Percentiles rank a stretch among this genome's conserved stretches.
These are phyloP conservation scores for Cystobasidium tubakii DNA, from an alignment of 768 basidiomycete species.

Conservation along the genomic window DNA sequence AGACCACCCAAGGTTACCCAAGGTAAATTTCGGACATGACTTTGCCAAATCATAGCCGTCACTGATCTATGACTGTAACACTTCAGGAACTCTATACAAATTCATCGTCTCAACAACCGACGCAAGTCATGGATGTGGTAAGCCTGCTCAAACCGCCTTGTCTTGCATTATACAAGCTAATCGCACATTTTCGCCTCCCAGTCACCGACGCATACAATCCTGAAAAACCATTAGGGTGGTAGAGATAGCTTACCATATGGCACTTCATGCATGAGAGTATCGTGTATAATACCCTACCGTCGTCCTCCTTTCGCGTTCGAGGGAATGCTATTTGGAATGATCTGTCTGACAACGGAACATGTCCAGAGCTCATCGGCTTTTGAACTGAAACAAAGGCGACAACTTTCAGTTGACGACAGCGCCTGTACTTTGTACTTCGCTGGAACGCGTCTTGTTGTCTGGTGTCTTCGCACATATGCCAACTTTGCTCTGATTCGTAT, in stretches of 20 bases:
- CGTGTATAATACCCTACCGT: not conserved
- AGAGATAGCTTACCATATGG: not conserved
- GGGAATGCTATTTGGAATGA: no score
- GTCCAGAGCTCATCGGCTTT: no score
- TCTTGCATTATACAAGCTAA: not conserved
- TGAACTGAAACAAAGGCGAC: no score
- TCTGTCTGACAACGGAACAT: no score
- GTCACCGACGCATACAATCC: slow-evolving; percentile 2
- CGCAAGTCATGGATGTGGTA: slow-evolving; percentile 65
- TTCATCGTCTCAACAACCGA: slow-evolving; percentile 72
- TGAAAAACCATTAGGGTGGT: not conserved
- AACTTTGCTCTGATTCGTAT: no score
- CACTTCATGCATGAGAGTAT: not conserved
- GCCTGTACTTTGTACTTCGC: no score
- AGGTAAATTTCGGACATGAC: slow-evolving; percentile 24
- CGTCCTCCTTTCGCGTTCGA: not conserved
- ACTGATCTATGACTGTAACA: not conserved
- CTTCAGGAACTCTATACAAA: slow-evolving; percentile 60
- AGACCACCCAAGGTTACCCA: slow-evolving; percentile 76
- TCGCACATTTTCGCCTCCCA: not conserved
- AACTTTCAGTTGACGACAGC: no score
- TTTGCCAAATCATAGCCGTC: no score
- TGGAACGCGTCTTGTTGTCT: no score
- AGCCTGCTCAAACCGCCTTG: not conserved
- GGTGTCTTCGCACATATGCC: no score